phyloP scores from a whole-genome alignment of 179 eudicot genomes.

The Drosera spatulata region DNA sequence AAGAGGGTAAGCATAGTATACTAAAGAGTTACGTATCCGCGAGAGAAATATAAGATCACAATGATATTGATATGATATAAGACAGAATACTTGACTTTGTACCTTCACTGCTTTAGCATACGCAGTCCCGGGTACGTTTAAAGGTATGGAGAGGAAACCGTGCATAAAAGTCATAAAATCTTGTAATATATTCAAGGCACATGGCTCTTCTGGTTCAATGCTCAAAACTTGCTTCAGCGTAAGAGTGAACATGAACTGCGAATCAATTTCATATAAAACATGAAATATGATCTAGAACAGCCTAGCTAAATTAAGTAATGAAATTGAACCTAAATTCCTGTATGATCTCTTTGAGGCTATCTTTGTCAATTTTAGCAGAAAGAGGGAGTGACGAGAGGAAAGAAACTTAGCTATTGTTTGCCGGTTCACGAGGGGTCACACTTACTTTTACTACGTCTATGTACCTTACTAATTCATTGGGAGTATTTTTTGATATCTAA shows the following conservation, averaged over 20 bases:
- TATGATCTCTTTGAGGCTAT: no score
- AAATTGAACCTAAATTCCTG: no score
- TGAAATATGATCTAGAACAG: no score
- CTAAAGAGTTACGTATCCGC: not conserved
- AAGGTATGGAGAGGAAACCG: constrained; percentile 45
- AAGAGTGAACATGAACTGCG: constrained; percentile 35
- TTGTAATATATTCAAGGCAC: constrained; percentile 25
- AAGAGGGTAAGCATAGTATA: not conserved
- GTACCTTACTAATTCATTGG: no score
- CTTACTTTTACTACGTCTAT: no score
- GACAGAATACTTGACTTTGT: not conserved
- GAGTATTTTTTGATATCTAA: no score
- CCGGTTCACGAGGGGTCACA: no score
- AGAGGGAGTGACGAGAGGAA: no score
- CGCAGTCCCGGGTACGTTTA: constrained; percentile 32
- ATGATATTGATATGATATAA: not conserved
- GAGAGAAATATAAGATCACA: no score
- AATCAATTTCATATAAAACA: not conserved
- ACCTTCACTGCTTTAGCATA: constrained; percentile 44
- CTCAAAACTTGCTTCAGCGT: constrained; percentile 35
- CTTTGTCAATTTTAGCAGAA: no score
- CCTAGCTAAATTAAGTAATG: no score
- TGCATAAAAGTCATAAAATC: constrained; percentile 42
- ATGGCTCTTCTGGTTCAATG: constrained; percentile 31
- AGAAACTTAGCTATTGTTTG: no score